Base-by-base conservation (phyloP, 2,329 filamentous ascomycete species). In the Alternaria brassicae region DNA sequence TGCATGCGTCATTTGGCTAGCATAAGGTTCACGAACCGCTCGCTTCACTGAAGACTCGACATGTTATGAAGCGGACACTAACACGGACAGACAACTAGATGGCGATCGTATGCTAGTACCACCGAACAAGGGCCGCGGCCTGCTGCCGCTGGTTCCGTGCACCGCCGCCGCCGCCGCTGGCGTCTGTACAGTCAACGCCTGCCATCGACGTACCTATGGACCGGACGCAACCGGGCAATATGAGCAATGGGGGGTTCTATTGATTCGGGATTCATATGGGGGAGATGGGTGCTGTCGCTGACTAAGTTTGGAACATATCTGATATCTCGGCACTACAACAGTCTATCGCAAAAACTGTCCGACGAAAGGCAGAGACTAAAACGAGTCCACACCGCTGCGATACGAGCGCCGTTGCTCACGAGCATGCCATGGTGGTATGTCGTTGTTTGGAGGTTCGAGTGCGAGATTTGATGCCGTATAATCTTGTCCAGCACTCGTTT, bases 401-500 rank as follows among this genome's bases (percentile, higher is more conserved):
- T 53, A 32, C 17, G 10, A 23, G 17, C 6, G 6, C 19, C 25
- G n/a, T 21, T 40, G 30, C n/a, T 30, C 19, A 36, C 34, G 48
- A 30, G 27, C 53, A 34, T 25, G 10, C 23, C 17, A 30, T 36
- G 37, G 37, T 54, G 28, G 17, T 13, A 44, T 36, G n/a, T 39
- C 39, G 34, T 44, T 42, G 19, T 47, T 57, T 49, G 44, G 37
- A 62, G 32, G 21, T 25, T 39, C 19, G 48, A 37, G 45, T 51
- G 51, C 47, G 47, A 58, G 13, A 51, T 56, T 25, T 23, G 45
- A 37, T 40, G 25, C 19, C 50, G 36, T 44, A 47, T 44, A 25
- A 58, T 34, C 32, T 40, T 56, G 36, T 57, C 60, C 37, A 57
- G 55, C 39, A 47, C 28, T 39, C 52, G 65, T 68, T 70, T 69